Evolutionary conservation across 805 yeast genomes (phyloP).

Genomic region (Teunomyces barrocoloradensis): DNA sequence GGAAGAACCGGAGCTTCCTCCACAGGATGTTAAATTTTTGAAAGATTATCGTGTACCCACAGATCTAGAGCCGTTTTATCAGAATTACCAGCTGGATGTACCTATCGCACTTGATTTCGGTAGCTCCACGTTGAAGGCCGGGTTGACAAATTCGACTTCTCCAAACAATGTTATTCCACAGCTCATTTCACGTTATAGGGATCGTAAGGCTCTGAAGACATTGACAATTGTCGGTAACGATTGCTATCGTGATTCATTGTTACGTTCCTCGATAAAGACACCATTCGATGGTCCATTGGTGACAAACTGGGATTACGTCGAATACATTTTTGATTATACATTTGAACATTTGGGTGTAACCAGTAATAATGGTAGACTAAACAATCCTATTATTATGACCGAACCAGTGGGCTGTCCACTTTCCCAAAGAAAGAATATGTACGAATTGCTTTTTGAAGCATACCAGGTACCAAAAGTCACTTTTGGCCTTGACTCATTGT

Average conservation of each 20-base stretch:
- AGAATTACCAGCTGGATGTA: constrained; percentile 47
- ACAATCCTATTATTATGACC: constrained; percentile 77
- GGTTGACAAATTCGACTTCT: constrained; percentile 44
- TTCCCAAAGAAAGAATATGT: constrained; percentile 69
- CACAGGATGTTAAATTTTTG: constrained; percentile 41
- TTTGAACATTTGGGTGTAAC: constrained; percentile 74
- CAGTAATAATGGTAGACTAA: constrained; percentile 46
- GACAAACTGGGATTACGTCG: constrained; percentile 91
- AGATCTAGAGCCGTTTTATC: constrained; percentile 45
- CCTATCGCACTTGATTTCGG: constrained; percentile 95
- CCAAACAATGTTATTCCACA: constrained; percentile 72
- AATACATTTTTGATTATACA: constrained; percentile 77
- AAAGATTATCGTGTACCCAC: constrained; percentile 39
- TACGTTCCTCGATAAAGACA: constrained; percentile 64
- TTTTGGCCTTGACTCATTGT: constrained; percentile 80
- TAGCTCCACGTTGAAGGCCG: constrained; percentile 55
- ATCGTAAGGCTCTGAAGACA: constrained; percentile 60
- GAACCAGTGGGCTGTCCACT: constrained; percentile 74
- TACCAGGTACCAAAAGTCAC: constrained; percentile 72
- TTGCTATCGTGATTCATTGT: constrained; percentile 64
- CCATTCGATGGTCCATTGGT: constrained; percentile 87
- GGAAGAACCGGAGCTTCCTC: constrained; percentile 30
- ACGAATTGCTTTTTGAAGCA: constrained; percentile 82
- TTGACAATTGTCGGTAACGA: constrained; percentile 83
- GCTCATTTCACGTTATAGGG: constrained; percentile 70